These are phyloP conservation scores for Helminthosporium solani DNA, from an alignment of 2,329 filamentous ascomycete genomes.

Conservation along the genomic window DNA sequence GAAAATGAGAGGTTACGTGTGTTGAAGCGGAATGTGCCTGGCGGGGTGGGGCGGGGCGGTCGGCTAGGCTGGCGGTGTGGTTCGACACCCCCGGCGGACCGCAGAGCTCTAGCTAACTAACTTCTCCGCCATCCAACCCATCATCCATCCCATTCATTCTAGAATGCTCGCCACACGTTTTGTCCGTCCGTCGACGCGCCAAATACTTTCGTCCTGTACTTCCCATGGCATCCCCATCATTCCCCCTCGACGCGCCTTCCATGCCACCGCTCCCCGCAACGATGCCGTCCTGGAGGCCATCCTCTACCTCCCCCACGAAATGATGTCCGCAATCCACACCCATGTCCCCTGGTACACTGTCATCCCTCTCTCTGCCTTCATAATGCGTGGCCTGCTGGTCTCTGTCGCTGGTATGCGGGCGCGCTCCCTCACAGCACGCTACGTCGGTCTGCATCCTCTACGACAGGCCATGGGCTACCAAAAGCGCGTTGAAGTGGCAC, in stretches of 20 bases:
- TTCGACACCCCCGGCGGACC: too few relatives aligned
- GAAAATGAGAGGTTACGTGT: slow-evolving; percentile 11
- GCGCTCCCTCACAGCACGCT: slow-evolving; percentile 43
- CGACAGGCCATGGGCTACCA: slow-evolving; percentile 31
- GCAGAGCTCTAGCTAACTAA: too few relatives aligned
- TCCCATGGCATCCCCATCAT: slow-evolving; percentile 1
- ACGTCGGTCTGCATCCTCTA: slow-evolving; percentile 47
- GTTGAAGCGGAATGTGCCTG: slow-evolving; percentile 26
- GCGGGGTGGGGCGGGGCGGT: slow-evolving; percentile 19
- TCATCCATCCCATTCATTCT: too few relatives aligned
- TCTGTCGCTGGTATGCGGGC: slow-evolving; percentile 49
- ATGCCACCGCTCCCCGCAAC: slow-evolving; percentile 46
- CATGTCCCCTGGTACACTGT: slow-evolving; percentile 56
- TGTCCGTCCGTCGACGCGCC: slow-evolving; percentile 23
- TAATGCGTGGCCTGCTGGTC: slow-evolving; percentile 51
- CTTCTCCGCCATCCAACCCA: too few relatives aligned
- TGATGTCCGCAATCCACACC: slow-evolving; percentile 55
- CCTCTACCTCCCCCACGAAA: slow-evolving; percentile 47
- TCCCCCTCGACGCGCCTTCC: slow-evolving; percentile 48
- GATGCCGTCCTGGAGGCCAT: slow-evolving; percentile 46
- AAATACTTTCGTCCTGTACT: slow-evolving; percentile 21
- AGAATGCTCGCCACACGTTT: slow-evolving; percentile 27
- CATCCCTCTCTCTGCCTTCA: slow-evolving; percentile 56
- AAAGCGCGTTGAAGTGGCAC: slow-evolving; percentile 22
- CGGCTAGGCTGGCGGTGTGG: slow-evolving; percentile 15